A percentile compares a stretch with the other conserved stretches of the same genome.
Evolutionary conservation across 2,329 filamentous ascomycete genomes (phyloP).

Genomic region (Neonectria magnoliae): DNA sequence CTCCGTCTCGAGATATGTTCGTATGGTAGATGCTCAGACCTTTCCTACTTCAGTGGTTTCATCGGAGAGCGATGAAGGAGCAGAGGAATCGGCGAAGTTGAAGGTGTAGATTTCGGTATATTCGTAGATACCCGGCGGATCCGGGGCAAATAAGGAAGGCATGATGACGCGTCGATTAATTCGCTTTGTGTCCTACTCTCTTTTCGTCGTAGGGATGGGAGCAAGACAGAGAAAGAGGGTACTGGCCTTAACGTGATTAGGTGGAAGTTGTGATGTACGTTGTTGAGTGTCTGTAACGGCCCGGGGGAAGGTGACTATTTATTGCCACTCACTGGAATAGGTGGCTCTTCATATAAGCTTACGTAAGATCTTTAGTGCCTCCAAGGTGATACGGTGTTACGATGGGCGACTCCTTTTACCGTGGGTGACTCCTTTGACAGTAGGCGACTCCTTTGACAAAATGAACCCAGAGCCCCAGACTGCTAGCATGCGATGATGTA

Average conservation of each 20-base stretch:
- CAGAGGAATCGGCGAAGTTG: not conserved
- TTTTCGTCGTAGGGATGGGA: not conserved
- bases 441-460: too few relatives aligned
- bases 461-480: not conserved
- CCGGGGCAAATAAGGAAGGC: conserved; percentile 2
- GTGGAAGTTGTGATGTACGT: not conserved
- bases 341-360: not conserved
- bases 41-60: conserved; percentile 6
- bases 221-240: too few relatives aligned
- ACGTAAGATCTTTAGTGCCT: not conserved
- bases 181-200: not conserved
- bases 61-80: conserved; percentile 14
- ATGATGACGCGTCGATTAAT: conserved; percentile 42
- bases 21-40: conserved; percentile 22
- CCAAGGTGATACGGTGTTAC: too few relatives aligned
- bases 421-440: too few relatives aligned
- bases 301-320: not conserved
- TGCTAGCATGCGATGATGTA: too few relatives aligned
- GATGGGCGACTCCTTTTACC: too few relatives aligned
- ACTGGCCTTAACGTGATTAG: too few relatives aligned
- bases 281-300: not conserved
- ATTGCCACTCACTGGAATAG: not conserved
- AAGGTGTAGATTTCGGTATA: conserved; percentile 15
- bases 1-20: conserved; percentile 18
- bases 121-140: conserved; percentile 14